These are phyloP conservation scores for Aspergillus incahuasiensis DNA, from an alignment of 495 filamentous ascomycete species.

Conservation along the genomic window DNA sequence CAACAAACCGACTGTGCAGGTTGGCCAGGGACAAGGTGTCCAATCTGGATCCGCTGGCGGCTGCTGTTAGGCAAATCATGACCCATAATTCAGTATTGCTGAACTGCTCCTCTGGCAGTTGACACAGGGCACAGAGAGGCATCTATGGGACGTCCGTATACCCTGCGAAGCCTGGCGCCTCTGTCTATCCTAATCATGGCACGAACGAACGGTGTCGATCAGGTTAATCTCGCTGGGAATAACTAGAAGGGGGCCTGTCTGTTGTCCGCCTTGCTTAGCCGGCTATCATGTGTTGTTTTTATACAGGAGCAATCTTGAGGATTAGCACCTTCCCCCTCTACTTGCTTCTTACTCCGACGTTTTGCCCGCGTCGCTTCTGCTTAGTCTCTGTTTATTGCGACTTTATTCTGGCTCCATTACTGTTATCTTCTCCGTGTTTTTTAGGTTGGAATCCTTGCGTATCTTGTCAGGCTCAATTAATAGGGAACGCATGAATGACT, in stretches of 20 bases:
- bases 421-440: conserved; percentile 28
- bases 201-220: conserved; percentile 3
- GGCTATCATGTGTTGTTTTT: conserved; percentile 28
- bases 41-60: conserved; percentile 84
- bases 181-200: conserved; percentile 8
- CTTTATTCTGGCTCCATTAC: conserved; percentile 22
- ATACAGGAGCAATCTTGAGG: conserved; percentile 15
- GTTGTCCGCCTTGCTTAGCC: conserved; percentile 35
- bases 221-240: conserved; percentile 19
- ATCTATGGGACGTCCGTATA: not conserved
- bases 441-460: conserved; percentile 40
- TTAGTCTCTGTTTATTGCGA: conserved; percentile 20
- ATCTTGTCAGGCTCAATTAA: conserved; percentile 39
- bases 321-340: conserved; percentile 5
- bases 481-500: conserved; percentile 32
- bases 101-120: conserved; percentile 27
- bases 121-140: conserved; percentile 5
- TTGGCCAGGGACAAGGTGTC: conserved; percentile 89
- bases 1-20: conserved; percentile 96
- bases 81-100: conserved; percentile 16
- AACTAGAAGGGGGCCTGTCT: conserved; percentile 19
- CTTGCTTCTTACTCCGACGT: conserved; percentile 21
- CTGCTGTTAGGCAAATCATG: conserved; percentile 73
- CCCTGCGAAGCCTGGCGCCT: conserved; percentile 3
- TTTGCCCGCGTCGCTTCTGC: conserved; percentile 24